phyloP scores from a whole-genome alignment of 352 stramenopile species.

The Pythium guiyangense region DNA sequence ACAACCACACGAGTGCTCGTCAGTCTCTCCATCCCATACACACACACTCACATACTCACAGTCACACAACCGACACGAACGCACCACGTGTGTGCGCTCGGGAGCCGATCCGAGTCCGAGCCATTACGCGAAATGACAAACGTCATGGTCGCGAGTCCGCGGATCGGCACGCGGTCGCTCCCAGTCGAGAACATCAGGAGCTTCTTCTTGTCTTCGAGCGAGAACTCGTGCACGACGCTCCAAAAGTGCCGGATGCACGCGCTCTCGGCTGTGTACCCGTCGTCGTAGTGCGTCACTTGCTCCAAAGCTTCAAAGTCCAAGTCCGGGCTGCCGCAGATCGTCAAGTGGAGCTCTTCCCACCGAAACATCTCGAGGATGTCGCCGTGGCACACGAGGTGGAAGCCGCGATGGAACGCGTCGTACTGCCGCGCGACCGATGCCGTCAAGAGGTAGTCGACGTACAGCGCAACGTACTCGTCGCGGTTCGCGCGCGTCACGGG shows the following conservation, averaged over 20 bases:
- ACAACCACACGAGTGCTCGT: neutral
- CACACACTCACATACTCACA: neutral
- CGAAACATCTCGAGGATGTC: constrained; percentile 75
- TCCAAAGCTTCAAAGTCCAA: constrained; percentile 78
- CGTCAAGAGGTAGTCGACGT: constrained; percentile 72
- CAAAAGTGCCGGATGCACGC: constrained; percentile 71
- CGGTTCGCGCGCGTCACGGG: constrained; percentile 62
- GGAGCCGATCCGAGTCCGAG: constrained; percentile 74
- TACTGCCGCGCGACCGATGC: constrained; percentile 60
- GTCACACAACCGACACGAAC: neutral
- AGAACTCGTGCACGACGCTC: constrained; percentile 74
- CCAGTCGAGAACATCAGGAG: constrained; percentile 83
- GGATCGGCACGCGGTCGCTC: constrained; percentile 81
- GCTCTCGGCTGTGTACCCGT: constrained; percentile 67
- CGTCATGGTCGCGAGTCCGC: constrained; percentile 68
- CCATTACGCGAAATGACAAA: constrained; percentile 87
- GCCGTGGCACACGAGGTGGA: constrained; percentile 68
- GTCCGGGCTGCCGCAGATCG: constrained; percentile 70
- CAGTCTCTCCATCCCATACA: too few species aligned
- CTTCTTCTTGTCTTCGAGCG: constrained; percentile 82
- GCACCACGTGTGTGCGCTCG: constrained; percentile 84
- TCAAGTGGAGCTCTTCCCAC: constrained; percentile 74
- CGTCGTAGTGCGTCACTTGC: constrained; percentile 70
- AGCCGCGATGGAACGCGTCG: constrained; percentile 65
- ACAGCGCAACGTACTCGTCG: constrained; percentile 67